phyloP scores from a whole-genome alignment of 1,284 basidiomycete species.

The Xerocomus nothofagi region DNA sequence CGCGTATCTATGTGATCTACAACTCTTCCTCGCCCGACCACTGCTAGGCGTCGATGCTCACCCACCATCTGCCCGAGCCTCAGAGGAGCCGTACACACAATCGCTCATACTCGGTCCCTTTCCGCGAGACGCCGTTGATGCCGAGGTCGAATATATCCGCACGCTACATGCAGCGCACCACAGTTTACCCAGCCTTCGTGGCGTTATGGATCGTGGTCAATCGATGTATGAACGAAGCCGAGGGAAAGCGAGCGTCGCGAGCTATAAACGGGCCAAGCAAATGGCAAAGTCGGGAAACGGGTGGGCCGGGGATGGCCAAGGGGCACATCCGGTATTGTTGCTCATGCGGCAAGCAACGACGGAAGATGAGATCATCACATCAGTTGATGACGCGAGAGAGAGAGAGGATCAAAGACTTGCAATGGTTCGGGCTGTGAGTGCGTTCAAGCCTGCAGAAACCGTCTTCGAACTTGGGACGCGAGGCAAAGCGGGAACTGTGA shows the following conservation, averaged over 20 bases:
- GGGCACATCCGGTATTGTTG: slow-evolving; percentile 68
- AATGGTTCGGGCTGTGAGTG: slow-evolving; percentile 75
- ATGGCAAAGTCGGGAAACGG: slow-evolving; percentile 71
- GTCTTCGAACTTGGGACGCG: slow-evolving; percentile 88
- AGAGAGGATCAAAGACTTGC: slow-evolving; percentile 60
- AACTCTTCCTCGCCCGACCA: slow-evolving; percentile 90
- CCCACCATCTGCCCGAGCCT: slow-evolving; percentile 34
- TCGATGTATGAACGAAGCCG: slow-evolving; percentile 93
- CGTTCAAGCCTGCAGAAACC: slow-evolving; percentile 88
- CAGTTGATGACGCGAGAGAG: slow-evolving; percentile 29
- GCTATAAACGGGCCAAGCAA: slow-evolving; percentile 88
- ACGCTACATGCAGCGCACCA: slow-evolving; percentile 69
- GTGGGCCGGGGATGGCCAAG: slow-evolving; percentile 68
- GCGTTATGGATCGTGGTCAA: slow-evolving; percentile 89
- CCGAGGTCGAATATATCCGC: slow-evolving; percentile 82
- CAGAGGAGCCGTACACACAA: slow-evolving; percentile 65
- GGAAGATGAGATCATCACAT: slow-evolving; percentile 31
- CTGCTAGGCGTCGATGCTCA: slow-evolving; percentile 50
- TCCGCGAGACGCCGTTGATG: slow-evolving; percentile 77
- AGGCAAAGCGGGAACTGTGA: slow-evolving; percentile 62
- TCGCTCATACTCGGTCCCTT: slow-evolving; percentile 82
- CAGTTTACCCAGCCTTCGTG: slow-evolving; percentile 70
- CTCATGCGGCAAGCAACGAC: slow-evolving; percentile 34
- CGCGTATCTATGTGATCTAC: slow-evolving; percentile 90
- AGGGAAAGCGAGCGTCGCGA: slow-evolving; percentile 84